These are phyloP conservation scores for Penicillium diatomitis DNA, from an alignment of 495 filamentous ascomycete genomes.

Conservation along the genomic window DNA sequence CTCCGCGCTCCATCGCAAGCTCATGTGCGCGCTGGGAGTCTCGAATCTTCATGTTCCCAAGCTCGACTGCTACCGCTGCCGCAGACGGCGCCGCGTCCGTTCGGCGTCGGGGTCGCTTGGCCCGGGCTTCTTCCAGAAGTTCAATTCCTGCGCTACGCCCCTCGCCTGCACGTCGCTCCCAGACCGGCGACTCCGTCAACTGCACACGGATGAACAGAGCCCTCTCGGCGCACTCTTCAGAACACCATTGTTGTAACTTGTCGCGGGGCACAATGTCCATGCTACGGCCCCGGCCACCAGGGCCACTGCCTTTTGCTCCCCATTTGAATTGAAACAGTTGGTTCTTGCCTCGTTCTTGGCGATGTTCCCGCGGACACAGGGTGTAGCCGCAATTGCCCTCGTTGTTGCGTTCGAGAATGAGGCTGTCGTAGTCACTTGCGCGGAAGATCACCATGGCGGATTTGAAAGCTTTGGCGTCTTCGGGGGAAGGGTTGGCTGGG, in stretches of 20 bases:
- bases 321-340: constrained; percentile 40
- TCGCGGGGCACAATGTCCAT: constrained; percentile 53
- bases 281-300: constrained; percentile 39
- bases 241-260: constrained; percentile 82
- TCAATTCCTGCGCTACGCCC: constrained; percentile 33
- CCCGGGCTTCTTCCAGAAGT: constrained; percentile 43
- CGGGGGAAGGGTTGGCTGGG: constrained; percentile 47
- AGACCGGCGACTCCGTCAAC: constrained; percentile 66
- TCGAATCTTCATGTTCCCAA: constrained; percentile 25
- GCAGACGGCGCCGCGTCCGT: constrained; percentile 5
- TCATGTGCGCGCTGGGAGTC: constrained; percentile 21
- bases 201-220: constrained; percentile 83
- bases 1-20: constrained; percentile 42
- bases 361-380: constrained; percentile 55
- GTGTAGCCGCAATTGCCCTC: constrained; percentile 71
- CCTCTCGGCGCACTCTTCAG: constrained; percentile 62
- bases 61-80: constrained; percentile 19
- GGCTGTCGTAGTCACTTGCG: constrained; percentile 74
- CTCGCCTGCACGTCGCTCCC: constrained; percentile 51
- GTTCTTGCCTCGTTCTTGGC: constrained; percentile 31
- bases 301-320: constrained; percentile 40
- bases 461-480: constrained; percentile 51
- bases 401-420: constrained; percentile 80
- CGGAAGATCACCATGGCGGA: constrained; percentile 58
- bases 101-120: constrained; percentile 8